phyloP scores from a whole-genome alignment of 306 rosid species.

The Fagus crenata region DNA sequence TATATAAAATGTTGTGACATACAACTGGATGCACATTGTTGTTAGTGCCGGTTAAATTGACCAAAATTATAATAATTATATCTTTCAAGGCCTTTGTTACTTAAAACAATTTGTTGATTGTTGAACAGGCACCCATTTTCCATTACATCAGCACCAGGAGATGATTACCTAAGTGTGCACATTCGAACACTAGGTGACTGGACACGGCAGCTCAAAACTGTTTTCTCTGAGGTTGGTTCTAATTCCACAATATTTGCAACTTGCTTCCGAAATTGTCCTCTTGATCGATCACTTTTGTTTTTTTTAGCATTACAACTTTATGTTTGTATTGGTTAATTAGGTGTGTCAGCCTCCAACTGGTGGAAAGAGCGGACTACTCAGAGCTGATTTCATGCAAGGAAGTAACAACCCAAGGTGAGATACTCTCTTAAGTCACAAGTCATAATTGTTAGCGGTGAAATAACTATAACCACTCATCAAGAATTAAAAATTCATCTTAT shows the following conservation, averaged over 20 bases:
- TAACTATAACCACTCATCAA: too few relatives aligned
- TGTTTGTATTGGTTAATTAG: slow-evolving; percentile 12
- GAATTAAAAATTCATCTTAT: too few relatives aligned
- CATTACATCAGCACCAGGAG: slow-evolving; percentile 59
- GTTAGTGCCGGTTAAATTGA: background rate
- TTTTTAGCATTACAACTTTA: background rate
- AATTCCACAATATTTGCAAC: background rate
- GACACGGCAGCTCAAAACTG: slow-evolving; percentile 56
- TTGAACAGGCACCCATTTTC: slow-evolving; percentile 63
- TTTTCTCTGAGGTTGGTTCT: slow-evolving; percentile 46
- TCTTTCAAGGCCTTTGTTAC: background rate
- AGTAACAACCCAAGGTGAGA: slow-evolving; percentile 38
- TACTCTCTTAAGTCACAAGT: background rate
- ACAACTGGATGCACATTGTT: background rate
- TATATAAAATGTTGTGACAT: background rate
- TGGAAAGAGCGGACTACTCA: slow-evolving; percentile 59
- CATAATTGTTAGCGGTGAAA: too few relatives aligned
- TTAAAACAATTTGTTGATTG: background rate
- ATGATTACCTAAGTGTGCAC: slow-evolving; percentile 57
- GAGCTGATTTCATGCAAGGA: slow-evolving; percentile 45
- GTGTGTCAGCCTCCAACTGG: slow-evolving; percentile 49
- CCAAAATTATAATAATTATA: background rate
- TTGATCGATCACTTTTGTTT: too few relatives aligned
- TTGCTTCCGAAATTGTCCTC: background rate
- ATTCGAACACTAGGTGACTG: slow-evolving; percentile 60